These are phyloP conservation scores for Cyclocybe cylindracea DNA, from an alignment of 768 basidiomycete genomes.

Conservation along the genomic window DNA sequence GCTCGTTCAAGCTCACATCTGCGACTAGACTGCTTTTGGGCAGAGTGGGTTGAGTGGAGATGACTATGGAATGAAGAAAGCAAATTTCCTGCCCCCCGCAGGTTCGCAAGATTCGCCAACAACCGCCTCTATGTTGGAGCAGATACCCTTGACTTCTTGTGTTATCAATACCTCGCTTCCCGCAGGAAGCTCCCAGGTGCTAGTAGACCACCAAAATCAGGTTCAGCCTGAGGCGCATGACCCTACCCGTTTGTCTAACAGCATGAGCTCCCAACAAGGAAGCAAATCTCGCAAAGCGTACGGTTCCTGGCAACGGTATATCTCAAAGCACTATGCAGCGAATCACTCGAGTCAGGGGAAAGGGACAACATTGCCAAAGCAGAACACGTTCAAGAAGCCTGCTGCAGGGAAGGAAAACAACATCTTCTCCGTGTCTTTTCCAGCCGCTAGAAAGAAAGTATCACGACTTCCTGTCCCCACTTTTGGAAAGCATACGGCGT, in stretches of 20 bases:
- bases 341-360: not conserved
- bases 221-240: no score
- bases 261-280: conserved; percentile 1
- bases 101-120: no score
- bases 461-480: conserved; percentile 13
- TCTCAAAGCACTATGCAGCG: not conserved
- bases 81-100: no score
- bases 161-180: no score
- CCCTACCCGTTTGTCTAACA: no score
- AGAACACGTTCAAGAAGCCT: not conserved
- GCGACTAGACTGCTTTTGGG: not conserved
- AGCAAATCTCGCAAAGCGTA: conserved; percentile 7
- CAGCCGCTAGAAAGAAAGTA: conserved; percentile 7
- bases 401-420: conserved; percentile 9
- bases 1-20: not conserved
- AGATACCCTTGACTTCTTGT: no score
- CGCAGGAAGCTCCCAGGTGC: no score
- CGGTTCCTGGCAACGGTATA: conserved; percentile 16
- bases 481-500: not conserved
- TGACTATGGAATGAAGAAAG: no score
- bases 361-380: not conserved
- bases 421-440: conserved; percentile 3
- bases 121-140: no score
- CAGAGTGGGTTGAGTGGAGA: not conserved
- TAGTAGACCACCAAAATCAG: no score